Evolutionary conservation across 2,329 filamentous ascomycete species (phyloP).

Genomic region (Talaromyces sp.): DNA sequence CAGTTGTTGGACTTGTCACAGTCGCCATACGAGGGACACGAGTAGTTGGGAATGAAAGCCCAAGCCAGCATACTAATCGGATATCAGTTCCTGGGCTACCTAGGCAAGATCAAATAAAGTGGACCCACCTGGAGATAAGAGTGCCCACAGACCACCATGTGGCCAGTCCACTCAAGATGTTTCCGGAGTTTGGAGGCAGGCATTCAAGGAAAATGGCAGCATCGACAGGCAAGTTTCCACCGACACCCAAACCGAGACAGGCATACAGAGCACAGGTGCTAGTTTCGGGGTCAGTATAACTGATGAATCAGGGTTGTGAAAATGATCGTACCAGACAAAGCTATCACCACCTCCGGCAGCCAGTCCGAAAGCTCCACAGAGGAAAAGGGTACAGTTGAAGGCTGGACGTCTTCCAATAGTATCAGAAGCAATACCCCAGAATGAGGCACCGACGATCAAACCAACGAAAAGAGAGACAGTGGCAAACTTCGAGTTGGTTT

Average conservation of each 20-base stretch:
- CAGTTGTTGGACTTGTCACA: constrained; percentile 57
- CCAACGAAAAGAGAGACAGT: constrained; percentile 75
- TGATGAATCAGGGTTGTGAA: not conserved
- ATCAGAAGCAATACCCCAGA: constrained; percentile 79
- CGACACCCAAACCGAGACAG: constrained; percentile 68
- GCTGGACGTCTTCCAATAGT: constrained; percentile 74
- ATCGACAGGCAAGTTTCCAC: constrained; percentile 65
- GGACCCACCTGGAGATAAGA: constrained; percentile 59
- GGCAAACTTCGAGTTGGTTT: constrained; percentile 74
- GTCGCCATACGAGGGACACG: constrained; percentile 39
- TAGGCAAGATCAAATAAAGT: not conserved
- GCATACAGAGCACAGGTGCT: constrained; percentile 62
- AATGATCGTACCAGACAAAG: constrained; percentile 56
- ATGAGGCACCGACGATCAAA: constrained; percentile 73
- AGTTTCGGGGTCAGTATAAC: not conserved
- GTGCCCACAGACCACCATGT: constrained; percentile 88
- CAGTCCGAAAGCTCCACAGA: constrained; percentile 74
- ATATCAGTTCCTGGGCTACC: not conserved
- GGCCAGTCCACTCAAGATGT: constrained; percentile 76
- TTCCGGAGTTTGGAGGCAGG: constrained; percentile 72
- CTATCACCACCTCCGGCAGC: constrained; percentile 67
- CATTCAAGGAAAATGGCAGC: constrained; percentile 73
- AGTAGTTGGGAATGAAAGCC: constrained; percentile 72
- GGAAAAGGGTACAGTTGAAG: constrained; percentile 76
- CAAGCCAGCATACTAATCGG: constrained; percentile 60